Base-by-base conservation (phyloP, 1,139 yeast genomes). In the Zygoascus meyerae region DNA sequence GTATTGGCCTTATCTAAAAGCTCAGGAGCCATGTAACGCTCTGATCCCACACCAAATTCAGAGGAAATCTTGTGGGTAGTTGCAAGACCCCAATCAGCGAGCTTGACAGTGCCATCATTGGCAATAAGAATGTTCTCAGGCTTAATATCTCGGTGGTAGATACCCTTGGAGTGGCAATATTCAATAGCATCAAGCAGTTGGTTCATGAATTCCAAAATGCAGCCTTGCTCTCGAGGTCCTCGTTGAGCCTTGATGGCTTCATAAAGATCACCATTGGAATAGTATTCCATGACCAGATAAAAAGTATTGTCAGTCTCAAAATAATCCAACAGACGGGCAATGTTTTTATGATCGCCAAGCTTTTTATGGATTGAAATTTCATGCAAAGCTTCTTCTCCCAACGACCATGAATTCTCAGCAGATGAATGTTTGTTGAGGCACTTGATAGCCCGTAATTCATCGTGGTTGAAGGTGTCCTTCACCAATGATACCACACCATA, bases 1-100 rank as follows among this genome's bases (percentile, higher is more conserved):
- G 79, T 70, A 45, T 77, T 74, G 21, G 70, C 65, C 48, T 67
- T 66, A 54, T 68, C 73, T 54, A 75, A 74, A 49, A 90, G 71
- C 63, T 92, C 98, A 0, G 98, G 98, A 0, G 97, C 95, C 98
- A 92, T 92, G 66, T 92, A 92, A 51, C 97, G 74, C 65, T 90
- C 97, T 43, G 92, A 81, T 18, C 98, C 98, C 49, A 90, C 86
- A 54, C 90, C 96, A 64, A 89, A 86, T 59, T 90, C 97, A 37
- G 77, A 68, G 58, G 89, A 81, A 40, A 68, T 68, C 45, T 70
- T 69, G 29, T 74, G 70, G 14, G 84, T 79, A 2, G 97, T 83
- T 2, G 95, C 95, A 58, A 87, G 72, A 2, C 96, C 96, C 92
- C 95, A 87, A 68, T 87, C 96, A 48, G 95, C 86, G 47, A 87